phyloP scores from a whole-genome alignment of 2,329 filamentous ascomycete species.

The Arthroderma sp. region DNA sequence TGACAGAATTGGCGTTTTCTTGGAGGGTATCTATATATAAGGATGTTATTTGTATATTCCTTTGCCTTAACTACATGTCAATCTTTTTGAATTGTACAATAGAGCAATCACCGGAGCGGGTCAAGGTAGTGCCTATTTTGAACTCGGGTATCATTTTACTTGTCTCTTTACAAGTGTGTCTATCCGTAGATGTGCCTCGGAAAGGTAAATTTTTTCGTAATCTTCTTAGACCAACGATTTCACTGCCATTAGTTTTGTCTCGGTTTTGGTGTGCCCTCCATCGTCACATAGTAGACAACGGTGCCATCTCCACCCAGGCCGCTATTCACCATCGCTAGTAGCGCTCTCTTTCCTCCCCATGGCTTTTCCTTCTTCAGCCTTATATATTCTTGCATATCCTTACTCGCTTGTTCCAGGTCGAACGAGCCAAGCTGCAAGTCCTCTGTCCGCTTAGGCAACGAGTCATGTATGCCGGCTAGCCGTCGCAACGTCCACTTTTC shows the following conservation, averaged over 20 bases:
- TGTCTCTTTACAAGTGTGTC: no score
- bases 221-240: neutral
- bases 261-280: conserved; percentile 53
- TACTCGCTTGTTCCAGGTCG: conserved; percentile 19
- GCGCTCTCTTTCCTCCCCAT: conserved; percentile 41
- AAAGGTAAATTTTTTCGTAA: neutral
- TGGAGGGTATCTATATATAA: neutral
- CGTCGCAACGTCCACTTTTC: conserved; percentile 48
- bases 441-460: conserved; percentile 28
- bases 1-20: neutral
- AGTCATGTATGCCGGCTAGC: conserved; percentile 47
- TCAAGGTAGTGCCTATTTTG: neutral
- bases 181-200: neutral
- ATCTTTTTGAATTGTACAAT: neutral
- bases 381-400: conserved; percentile 24
- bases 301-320: conserved; percentile 45
- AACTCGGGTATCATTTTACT: neutral
- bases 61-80: neutral
- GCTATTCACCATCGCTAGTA: conserved; percentile 46
- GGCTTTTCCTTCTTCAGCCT: conserved; percentile 23
- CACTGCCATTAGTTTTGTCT: conserved; percentile 43
- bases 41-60: neutral
- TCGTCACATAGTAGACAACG: conserved; percentile 53
- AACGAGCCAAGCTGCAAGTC: conserved; percentile 13
- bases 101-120: neutral